phyloP scores from a whole-genome alignment of 2,329 filamentous ascomycete genomes.

The Fusarium brachygibbosum region DNA sequence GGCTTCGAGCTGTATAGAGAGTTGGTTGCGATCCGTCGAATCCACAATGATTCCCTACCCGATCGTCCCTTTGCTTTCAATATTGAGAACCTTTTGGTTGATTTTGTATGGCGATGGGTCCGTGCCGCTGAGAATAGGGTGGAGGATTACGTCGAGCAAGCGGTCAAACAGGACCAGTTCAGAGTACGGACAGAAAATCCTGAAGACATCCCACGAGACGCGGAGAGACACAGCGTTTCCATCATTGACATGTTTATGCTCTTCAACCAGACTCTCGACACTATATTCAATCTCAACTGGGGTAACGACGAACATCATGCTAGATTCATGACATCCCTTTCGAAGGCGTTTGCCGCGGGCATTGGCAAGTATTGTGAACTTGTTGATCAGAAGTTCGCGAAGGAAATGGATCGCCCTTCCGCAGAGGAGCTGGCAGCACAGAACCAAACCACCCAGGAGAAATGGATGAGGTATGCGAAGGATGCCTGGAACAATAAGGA shows the following conservation, averaged over 20 bases:
- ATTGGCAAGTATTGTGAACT: slow-evolving; percentile 92
- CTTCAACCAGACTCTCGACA: slow-evolving; percentile 92
- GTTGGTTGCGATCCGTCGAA: slow-evolving; percentile 84
- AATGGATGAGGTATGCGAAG: slow-evolving; percentile 92
- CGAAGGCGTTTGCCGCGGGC: slow-evolving; percentile 85
- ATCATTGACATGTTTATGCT: slow-evolving; percentile 93
- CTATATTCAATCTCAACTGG: slow-evolving; percentile 89
- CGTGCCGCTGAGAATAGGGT: slow-evolving; percentile 83
- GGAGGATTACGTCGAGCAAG: slow-evolving; percentile 86
- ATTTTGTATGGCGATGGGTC: slow-evolving; percentile 98
- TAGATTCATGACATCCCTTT: slow-evolving; percentile 94
- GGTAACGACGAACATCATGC: slow-evolving; percentile 93
- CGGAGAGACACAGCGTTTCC: slow-evolving; percentile 91
- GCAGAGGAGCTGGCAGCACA: slow-evolving; percentile 86
- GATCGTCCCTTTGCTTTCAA: slow-evolving; percentile 84
- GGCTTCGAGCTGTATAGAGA: slow-evolving; percentile 95
- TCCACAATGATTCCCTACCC: slow-evolving; percentile 82
- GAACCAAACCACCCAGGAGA: slow-evolving; percentile 87
- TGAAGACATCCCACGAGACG: slow-evolving; percentile 76
- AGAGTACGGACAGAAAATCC: slow-evolving; percentile 76
- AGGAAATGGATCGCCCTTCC: slow-evolving; percentile 93
- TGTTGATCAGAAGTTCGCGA: slow-evolving; percentile 85
- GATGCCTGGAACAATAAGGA: slow-evolving; percentile 94
- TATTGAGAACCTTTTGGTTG: slow-evolving; percentile 85
- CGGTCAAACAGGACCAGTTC: slow-evolving; percentile 91